Base-by-base conservation (phyloP, 2,329 filamentous ascomycete genomes). In the Venturia effusa region DNA sequence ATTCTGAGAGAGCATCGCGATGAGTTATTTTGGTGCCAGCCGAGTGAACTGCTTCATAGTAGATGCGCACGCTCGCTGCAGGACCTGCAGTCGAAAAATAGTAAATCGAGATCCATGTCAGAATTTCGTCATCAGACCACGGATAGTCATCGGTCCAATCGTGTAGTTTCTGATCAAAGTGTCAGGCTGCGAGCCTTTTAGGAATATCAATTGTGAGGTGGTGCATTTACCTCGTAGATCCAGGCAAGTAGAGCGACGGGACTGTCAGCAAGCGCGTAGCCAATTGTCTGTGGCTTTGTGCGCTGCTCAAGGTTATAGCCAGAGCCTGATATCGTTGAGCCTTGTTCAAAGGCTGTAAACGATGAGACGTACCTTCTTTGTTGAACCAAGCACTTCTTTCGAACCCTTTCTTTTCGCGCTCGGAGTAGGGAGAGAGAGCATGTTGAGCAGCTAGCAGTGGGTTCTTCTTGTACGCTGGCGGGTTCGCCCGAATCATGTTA, bases 81-180 rank as follows among this genome's bases (percentile, higher is more conserved):
- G 89, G 85, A 0, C 89, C 88, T 0, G 88, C 86, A 0, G 76
- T 81, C 10, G 83, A 86, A 74, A 91, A 91, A 71, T 82, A 84
- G 72, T 92, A 92, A 45, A 92, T 81, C 61, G 80, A 84, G 0
- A 92, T 75, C 89, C 88, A 93, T 0, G 85, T 89, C 32, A 90
- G 75, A 10, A 92, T 81, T 74, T 92, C 88, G 63, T 92, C 88
- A 66, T 90, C 86, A 0, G 84, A 87, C 88, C 88, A 92, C 0
- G 82, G 76, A 70, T 91, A 91, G 0, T 68, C 69, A 69, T 92
- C 88, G 0, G 85, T 86, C 89, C 89, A 93, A 68, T 89, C 86
- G 68, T 87, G 84, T 43, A 93, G 75, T 71, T 93, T 93, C 74
- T 62, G 34, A 3, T 6, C n/a, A 15, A 41, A 54, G 30, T 13